phyloP scores from a whole-genome alignment of 495 filamentous ascomycete genomes.

The Patellaria atrata region DNA sequence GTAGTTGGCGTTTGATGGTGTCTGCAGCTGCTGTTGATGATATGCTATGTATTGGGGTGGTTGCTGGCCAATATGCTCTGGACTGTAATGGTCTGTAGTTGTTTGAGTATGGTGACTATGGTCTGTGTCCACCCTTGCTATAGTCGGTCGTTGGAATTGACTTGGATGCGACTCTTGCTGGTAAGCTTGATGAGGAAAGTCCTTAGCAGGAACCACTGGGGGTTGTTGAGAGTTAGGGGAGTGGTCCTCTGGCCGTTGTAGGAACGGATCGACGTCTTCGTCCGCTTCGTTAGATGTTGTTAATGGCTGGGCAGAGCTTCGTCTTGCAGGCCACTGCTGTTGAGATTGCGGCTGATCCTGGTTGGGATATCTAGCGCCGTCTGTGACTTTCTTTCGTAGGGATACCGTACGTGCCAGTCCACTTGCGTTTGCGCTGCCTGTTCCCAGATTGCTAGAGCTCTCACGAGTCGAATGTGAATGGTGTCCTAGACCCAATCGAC shows the following conservation, averaged over 20 bases:
- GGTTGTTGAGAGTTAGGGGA: conserved; percentile 9
- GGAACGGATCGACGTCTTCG: conserved; percentile 20
- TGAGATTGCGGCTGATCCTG: conserved; percentile 6
- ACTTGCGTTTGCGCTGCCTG: conserved; percentile 9
- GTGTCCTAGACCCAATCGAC: conserved; percentile 9
- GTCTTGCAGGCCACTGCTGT: conserved; percentile 12
- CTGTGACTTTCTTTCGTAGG: conserved; percentile 14
- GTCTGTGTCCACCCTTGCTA: conserved; percentile 19
- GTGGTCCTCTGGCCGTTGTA: conserved; percentile 16
- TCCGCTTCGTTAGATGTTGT: conserved; percentile 18
- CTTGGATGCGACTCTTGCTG: conserved; percentile 11
- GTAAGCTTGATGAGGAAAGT: conserved; percentile 11
- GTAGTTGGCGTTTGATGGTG: conserved; percentile 15
- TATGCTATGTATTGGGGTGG: conserved; percentile 10
- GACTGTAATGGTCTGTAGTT: conserved; percentile 20
- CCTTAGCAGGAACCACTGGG: conserved; percentile 18
- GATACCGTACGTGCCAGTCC: conserved; percentile 14
- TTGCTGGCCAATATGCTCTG: conserved; percentile 7
- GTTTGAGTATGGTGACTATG: conserved; percentile 16
- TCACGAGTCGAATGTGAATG: conserved; percentile 8
- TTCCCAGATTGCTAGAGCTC: conserved; percentile 4
- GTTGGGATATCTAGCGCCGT: conserved; percentile 8
- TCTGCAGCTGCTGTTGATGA: conserved; percentile 10
- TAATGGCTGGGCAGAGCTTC: conserved; percentile 17
- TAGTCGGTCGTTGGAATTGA: conserved; percentile 19